Conservation (phyloP, 345 rosid species). For the Rhodomyrtus tomentosa region DNA sequence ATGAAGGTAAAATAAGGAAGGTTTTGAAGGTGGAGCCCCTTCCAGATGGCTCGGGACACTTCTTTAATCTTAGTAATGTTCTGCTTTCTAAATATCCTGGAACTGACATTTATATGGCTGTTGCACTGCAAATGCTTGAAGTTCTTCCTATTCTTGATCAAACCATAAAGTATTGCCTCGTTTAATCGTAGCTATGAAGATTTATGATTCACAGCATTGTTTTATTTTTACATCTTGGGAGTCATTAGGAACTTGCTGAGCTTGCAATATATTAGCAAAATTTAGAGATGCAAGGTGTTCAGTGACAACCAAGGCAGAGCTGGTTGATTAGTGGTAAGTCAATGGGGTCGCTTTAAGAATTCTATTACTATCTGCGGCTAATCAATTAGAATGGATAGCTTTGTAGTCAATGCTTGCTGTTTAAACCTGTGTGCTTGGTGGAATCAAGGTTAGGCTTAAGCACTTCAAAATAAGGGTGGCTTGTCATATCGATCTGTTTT, state of each 20-base stretch:
- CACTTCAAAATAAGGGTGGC: background rate
- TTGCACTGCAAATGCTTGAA: background rate
- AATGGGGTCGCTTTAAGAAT: background rate
- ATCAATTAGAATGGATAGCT: background rate
- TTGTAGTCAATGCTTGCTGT: background rate
- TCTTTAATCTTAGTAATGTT: slow-evolving; percentile 77
- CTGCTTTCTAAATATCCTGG: slow-evolving; percentile 1
- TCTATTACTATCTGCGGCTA: background rate
- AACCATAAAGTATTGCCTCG: background rate
- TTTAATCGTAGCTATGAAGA: background rate
- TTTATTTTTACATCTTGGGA: background rate
- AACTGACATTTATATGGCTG: background rate
- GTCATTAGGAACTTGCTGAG: background rate
- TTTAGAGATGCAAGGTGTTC: background rate
- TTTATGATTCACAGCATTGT: background rate
- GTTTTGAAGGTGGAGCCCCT: slow-evolving; percentile 89
- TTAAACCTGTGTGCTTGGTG: background rate
- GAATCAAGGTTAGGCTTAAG: background rate
- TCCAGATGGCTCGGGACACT: slow-evolving; percentile 91
- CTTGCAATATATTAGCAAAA: background rate
- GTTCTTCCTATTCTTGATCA: background rate
- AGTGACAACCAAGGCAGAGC: background rate
- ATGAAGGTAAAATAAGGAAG: slow-evolving; percentile 91
- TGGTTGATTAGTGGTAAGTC: background rate
- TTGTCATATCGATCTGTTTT: background rate